Percentiles rank a stretch among this genome's conserved stretches.
These are phyloP conservation scores for Boletus rex-veris DNA, from an alignment of 768 basidiomycete genomes.

Conservation along the genomic window DNA sequence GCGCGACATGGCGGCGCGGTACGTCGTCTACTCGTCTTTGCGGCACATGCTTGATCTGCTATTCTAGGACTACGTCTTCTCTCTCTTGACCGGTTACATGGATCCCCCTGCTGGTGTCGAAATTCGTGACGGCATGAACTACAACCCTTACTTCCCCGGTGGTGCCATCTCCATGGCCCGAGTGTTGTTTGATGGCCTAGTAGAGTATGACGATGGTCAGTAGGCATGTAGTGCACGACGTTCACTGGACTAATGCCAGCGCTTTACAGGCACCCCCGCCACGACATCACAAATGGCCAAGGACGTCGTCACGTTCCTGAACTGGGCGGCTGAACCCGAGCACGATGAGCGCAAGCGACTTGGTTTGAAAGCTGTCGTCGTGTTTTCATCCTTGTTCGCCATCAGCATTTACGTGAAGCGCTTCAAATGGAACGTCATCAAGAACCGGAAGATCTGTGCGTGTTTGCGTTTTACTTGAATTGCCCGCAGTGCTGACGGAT, in stretches of 20 bases:
- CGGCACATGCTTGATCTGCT: slow-evolving; percentile 2
- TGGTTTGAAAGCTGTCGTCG: slow-evolving; percentile 92
- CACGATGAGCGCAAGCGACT: slow-evolving; percentile 97
- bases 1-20: slow-evolving; percentile 96
- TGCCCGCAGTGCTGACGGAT: slow-evolving; percentile 2
- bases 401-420: slow-evolving; percentile 88
- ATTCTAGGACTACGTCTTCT: slow-evolving; percentile 89
- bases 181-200: slow-evolving; percentile 90
- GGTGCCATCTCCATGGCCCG: slow-evolving; percentile 99
- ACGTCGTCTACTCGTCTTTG: slow-evolving; percentile 34
- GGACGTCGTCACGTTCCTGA: slow-evolving; percentile 93
- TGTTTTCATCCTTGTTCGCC: slow-evolving; percentile 81
- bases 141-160: slow-evolving; percentile 98
- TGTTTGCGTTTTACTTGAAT: slow-evolving; percentile 14
- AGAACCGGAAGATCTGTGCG: slow-evolving; percentile 90
- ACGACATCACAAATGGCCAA: slow-evolving; percentile 99
- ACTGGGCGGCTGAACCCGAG: slow-evolving; percentile 98
- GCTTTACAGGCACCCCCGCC: slow-evolving; percentile 78
- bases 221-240: neutral
- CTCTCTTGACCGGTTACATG: slow-evolving; percentile 93
- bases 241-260: slow-evolving; percentile 6
- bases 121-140: slow-evolving; percentile 97
- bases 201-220: slow-evolving; percentile 93
- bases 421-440: slow-evolving; percentile 91
- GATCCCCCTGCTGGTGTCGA: slow-evolving; percentile 96